phyloP scores from a whole-genome alignment of 2,329 filamentous ascomycete species.

The Xylariaceae sp. region DNA sequence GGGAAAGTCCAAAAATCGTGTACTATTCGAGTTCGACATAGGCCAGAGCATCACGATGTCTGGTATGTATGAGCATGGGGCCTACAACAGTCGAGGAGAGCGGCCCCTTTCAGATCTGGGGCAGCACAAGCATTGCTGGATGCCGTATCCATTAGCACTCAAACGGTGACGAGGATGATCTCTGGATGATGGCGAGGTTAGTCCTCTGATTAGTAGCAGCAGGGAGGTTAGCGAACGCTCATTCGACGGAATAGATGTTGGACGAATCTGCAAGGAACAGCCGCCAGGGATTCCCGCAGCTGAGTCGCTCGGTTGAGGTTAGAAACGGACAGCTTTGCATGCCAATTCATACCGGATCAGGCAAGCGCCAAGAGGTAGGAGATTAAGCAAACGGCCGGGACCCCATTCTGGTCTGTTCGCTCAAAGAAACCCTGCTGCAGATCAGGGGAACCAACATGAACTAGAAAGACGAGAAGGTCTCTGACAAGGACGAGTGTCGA shows the following conservation, averaged over 20 bases:
- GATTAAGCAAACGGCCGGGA: slow-evolving; percentile 6
- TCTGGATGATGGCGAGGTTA: not conserved
- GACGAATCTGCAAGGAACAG: slow-evolving; percentile 7
- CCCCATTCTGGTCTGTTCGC: not conserved
- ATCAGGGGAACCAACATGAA: slow-evolving; percentile 5
- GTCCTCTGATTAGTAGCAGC: not conserved
- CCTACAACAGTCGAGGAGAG: not conserved
- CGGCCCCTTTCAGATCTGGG: not conserved
- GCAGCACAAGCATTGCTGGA: not conserved
- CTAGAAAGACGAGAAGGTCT: too few species aligned
- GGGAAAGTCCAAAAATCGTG: not conserved
- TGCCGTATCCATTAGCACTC: too few species aligned
- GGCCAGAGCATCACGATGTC: slow-evolving; percentile 3
- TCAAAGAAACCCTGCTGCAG: not conserved
- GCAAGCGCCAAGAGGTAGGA: slow-evolving; percentile 12
- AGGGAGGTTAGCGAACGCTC: slow-evolving; percentile 5
- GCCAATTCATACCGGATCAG: slow-evolving; percentile 3
- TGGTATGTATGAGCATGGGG: not conserved
- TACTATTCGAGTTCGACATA: not conserved
- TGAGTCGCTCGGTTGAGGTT: not conserved
- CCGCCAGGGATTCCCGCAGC: slow-evolving; percentile 1
- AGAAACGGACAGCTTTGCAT: not conserved
- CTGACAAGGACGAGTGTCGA: too few species aligned
- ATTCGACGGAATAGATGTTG: slow-evolving; percentile 5
- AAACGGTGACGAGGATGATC: not conserved